Percentiles rank a stretch among this genome's conserved stretches.
phyloP scores from a whole-genome alignment of 192 early-diverging fungal genomes.

The Jimgerdemannia lactiflua region DNA sequence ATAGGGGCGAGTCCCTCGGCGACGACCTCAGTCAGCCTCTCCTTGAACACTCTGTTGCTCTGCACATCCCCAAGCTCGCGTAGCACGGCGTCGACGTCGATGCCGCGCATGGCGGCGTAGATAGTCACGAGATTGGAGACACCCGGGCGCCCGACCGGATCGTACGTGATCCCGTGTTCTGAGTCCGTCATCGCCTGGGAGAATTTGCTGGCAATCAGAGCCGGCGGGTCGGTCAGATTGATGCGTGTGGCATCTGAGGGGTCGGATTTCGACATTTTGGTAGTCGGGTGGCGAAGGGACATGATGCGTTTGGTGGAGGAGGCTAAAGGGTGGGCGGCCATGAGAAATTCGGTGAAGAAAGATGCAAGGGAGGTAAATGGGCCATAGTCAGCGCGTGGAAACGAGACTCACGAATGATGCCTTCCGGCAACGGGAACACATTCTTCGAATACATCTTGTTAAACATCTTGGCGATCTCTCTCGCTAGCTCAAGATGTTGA shows the following conservation, averaged over 20 bases:
- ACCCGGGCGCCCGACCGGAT: constrained; percentile 69
- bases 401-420: constrained; percentile 54
- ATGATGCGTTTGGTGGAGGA: constrained; percentile 71
- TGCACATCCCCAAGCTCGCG: constrained; percentile 38
- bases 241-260: constrained; percentile 68
- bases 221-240: constrained; percentile 69
- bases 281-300: constrained; percentile 73
- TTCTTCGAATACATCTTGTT: constrained; percentile 65
- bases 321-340: background rate
- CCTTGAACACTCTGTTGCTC: constrained; percentile 70
- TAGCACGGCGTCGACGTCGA: constrained; percentile 44
- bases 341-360: background rate
- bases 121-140: constrained; percentile 84
- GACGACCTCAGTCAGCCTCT: constrained; percentile 63
- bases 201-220: constrained; percentile 65
- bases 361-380: background rate
- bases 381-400: background rate
- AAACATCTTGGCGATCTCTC: constrained; percentile 73
- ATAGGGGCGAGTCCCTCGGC: constrained; percentile 63
- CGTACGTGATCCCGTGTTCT: constrained; percentile 63
- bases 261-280: constrained; percentile 92
- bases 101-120: constrained; percentile 52
- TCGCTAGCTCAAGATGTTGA: constrained; percentile 87
- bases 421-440: constrained; percentile 66
- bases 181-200: constrained; percentile 70